Evolutionary conservation across 768 basidiomycete genomes (phyloP).

Genomic region (Astraeus odoratus): DNA sequence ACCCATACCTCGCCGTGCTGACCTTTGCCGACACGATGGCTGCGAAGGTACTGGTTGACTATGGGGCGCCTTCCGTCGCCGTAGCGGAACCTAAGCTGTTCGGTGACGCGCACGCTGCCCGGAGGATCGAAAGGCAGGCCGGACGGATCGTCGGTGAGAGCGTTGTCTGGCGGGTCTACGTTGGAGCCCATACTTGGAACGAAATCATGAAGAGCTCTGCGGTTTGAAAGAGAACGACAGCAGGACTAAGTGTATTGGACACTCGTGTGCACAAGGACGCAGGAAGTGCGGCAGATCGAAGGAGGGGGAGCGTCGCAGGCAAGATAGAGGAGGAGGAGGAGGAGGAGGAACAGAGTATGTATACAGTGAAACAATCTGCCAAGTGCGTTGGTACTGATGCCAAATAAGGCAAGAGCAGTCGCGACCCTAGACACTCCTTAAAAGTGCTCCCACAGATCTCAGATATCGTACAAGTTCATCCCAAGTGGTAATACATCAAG

Average conservation of each 20-base stretch:
- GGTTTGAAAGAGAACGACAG: too few species aligned
- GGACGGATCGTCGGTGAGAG: constrained; percentile 30
- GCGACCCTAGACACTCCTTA: constrained; percentile 27
- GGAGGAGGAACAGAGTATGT: constrained; percentile 4
- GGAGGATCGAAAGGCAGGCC: constrained; percentile 32
- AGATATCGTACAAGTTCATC: too few species aligned
- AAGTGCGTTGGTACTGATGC: too few species aligned
- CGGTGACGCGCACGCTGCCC: constrained; percentile 45
- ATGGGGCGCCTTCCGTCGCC: constrained; percentile 38
- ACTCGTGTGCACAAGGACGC: too few species aligned
- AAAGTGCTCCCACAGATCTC: constrained; percentile 1
- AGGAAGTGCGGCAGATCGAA: constrained; percentile 1
- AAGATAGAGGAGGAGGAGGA: constrained; percentile 16
- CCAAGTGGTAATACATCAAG: too few species aligned
- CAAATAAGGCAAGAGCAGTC: constrained; percentile 1
- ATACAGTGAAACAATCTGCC: too few species aligned
- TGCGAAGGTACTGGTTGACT: constrained; percentile 84
- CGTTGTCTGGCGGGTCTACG: constrained; percentile 18
- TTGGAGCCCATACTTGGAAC: constrained; percentile 19
- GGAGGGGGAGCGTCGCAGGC: constrained; percentile 11
- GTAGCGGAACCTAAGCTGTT: constrained; percentile 34
- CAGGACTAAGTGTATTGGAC: too few species aligned
- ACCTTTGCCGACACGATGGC: constrained; percentile 73
- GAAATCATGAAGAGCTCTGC: constrained; percentile 26
- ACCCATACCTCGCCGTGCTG: constrained; percentile 88